phyloP scores from a whole-genome alignment of 2,329 filamentous ascomycete genomes.

The Talaromyces sp. region DNA sequence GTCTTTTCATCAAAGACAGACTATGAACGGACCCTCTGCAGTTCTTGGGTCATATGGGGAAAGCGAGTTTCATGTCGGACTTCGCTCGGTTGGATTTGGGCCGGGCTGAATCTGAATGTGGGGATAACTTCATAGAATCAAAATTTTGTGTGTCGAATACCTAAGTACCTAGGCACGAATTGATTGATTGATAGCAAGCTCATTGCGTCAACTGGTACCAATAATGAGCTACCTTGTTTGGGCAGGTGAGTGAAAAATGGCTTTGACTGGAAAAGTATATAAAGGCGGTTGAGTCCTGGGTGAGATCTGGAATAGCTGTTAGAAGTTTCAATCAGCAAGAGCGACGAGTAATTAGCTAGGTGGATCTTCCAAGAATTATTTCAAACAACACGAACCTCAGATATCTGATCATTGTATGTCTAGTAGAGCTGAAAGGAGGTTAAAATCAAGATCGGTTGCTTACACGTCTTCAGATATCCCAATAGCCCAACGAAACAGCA shows the following conservation, averaged over 20 bases:
- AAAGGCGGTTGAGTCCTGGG: background rate
- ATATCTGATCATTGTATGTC: too few relatives aligned
- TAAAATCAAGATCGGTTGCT: too few relatives aligned
- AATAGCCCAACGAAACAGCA: background rate
- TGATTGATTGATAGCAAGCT: too few relatives aligned
- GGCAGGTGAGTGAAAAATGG: background rate
- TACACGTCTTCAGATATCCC: too few relatives aligned
- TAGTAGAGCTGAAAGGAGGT: too few relatives aligned
- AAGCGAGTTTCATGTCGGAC: background rate
- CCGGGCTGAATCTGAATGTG: constrained; percentile 5
- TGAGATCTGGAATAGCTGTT: background rate
- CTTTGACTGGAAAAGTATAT: background rate
- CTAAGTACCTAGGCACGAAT: too few relatives aligned
- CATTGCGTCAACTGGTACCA: background rate
- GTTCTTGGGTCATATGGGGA: background rate
- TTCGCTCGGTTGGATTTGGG: background rate
- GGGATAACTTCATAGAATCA: constrained; percentile 4
- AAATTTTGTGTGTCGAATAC: background rate
- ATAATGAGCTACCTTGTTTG: too few relatives aligned
- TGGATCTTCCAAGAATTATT: too few relatives aligned
- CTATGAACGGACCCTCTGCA: background rate
- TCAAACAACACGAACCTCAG: too few relatives aligned
- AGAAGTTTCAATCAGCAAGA: background rate
- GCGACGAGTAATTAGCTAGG: too few relatives aligned
- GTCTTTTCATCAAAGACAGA: background rate